Evolutionary conservation across 192 early-diverging fungal genomes (phyloP).

Genomic region (Linnemannia schmuckeri): DNA sequence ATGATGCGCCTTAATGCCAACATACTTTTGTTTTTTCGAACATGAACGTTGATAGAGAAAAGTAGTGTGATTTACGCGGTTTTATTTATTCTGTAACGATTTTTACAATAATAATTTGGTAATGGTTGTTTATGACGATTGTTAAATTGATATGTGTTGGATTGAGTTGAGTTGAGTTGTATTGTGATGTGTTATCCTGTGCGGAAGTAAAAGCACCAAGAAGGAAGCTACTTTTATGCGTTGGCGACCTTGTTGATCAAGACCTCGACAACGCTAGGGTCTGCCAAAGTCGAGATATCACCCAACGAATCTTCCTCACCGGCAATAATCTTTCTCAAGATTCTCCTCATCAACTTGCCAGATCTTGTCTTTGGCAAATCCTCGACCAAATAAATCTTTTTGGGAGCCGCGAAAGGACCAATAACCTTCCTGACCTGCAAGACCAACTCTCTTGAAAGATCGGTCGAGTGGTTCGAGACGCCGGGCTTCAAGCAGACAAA

Average conservation of each 20-base stretch:
- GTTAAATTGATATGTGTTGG: no score
- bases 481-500: constrained; percentile 86
- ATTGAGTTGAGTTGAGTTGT: no score
- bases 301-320: constrained; percentile 88
- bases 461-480: constrained; percentile 54
- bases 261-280: constrained; percentile 67
- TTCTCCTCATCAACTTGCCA: constrained; percentile 97
- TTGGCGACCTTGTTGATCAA: constrained; percentile 59
- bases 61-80: no score
- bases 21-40: neutral
- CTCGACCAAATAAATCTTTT: constrained; percentile 84
- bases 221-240: constrained; percentile 15
- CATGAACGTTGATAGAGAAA: no score
- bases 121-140: no score
- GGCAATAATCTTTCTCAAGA: constrained; percentile 93
- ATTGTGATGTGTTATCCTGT: no score
- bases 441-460: constrained; percentile 72
- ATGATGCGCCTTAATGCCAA: neutral
- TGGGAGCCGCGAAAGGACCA: constrained; percentile 94
- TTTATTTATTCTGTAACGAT: no score
- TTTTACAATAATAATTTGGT: no score
- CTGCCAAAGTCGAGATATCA: constrained; percentile 89
- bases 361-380: constrained; percentile 96
- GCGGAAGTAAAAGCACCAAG: no score
- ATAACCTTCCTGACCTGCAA: constrained; percentile 89